Base-by-base conservation (phyloP, 208 protist species). In the Trypanosoma avium region DNA sequence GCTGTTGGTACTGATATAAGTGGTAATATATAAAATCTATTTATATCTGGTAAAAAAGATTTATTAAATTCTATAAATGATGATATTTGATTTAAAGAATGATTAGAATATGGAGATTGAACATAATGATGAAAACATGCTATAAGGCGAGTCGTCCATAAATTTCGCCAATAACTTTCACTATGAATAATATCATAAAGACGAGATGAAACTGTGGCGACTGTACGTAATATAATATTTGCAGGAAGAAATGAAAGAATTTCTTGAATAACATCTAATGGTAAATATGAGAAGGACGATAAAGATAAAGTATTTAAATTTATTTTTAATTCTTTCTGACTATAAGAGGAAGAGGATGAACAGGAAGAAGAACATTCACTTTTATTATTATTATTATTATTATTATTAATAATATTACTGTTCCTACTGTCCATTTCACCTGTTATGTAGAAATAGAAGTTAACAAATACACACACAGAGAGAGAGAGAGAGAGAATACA, bases 231-330 rank as follows among this genome's bases (percentile, higher is more conserved):
- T 15, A 43, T 56, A 27, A 40, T 12, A 7, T 49, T 19, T 3
- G 67, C 52, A 26, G 67, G 59, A 47, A 73, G 48, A 67, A 62
- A 73, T 4, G 59, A 61, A 36, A 73, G 53, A 36, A 66, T 48
- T 1, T 55, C 4, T 22, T 61, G 47, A 36, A 73, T 12, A 3
- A 66, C 35, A 35, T 64, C 67, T 0, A 45, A 0, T 15, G 67
- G 67, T 17, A 73, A n/a, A 33, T 27, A 27, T 32, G 52, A 27
- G 5, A 66, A 26, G 0, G 48, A 15, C 8, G 32, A 36, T 0
- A 50, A 17, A 26, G 8, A 17, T 10, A 26, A 9, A 22, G 8
- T 50, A 17, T 50, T 24, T 24, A 9, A 26, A 9, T 24, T 24
- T 50, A 17, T 50, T 24, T 50, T 24, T 50, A 9, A 22, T 24